phyloP scores from a whole-genome alignment of 2,329 filamentous ascomycete species.

The Trichophyton simii region DNA sequence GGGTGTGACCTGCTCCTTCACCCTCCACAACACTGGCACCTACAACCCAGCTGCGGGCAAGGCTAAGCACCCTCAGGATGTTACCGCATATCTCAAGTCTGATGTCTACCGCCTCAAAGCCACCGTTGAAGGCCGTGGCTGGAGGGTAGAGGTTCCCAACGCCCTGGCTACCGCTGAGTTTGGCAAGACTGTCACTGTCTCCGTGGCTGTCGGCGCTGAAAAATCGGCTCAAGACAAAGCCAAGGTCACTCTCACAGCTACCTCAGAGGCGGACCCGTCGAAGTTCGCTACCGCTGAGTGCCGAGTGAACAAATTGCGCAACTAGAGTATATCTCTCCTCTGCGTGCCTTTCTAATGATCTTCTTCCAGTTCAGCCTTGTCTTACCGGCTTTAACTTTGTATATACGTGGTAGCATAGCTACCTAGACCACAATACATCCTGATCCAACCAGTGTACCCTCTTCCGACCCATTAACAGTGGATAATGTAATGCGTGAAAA shows the following conservation, averaged over 20 bases:
- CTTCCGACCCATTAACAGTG: background rate
- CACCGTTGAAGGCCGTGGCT: constrained; percentile 11
- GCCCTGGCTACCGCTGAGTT: constrained; percentile 10
- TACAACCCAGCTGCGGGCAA: constrained; percentile 6
- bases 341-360: too few species aligned
- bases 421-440: background rate
- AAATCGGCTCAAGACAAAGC: background rate
- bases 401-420: background rate
- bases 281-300: constrained; percentile 9
- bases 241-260: constrained; percentile 10
- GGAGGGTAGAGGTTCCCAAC: constrained; percentile 14
- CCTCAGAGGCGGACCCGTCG: constrained; percentile 12
- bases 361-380: background rate
- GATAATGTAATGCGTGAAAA: background rate
- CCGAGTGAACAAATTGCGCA: constrained; percentile 6
- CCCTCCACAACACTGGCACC: constrained; percentile 11
- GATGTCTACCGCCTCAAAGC: constrained; percentile 15
- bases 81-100: constrained; percentile 10
- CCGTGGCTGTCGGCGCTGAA: constrained; percentile 12
- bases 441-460: background rate
- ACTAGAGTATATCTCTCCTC: background rate
- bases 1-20: constrained; percentile 13
- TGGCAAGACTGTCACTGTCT: constrained; percentile 10
- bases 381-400: background rate
- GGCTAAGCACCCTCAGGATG: constrained; percentile 11